Evolutionary conservation across 2,329 filamentous ascomycete species (phyloP).

Genomic region (Teratosphaeria nubilosa): DNA sequence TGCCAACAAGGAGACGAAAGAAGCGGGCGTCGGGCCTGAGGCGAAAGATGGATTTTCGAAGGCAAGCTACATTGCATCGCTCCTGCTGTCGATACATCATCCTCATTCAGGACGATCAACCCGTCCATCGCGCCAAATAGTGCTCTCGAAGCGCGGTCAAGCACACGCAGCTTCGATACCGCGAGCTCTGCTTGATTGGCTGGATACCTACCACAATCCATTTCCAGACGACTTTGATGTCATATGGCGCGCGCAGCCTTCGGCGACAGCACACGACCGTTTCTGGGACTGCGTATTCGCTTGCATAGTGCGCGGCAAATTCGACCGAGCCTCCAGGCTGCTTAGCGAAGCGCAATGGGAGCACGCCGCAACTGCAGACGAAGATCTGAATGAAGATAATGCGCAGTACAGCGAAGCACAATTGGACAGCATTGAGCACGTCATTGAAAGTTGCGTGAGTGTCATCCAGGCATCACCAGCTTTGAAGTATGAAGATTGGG

Average conservation of each 20-base stretch:
- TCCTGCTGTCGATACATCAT: constrained; percentile 73
- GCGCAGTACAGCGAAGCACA: constrained; percentile 62
- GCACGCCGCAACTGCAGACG: constrained; percentile 51
- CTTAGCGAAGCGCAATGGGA: constrained; percentile 70
- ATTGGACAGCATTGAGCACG: constrained; percentile 67
- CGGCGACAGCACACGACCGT: constrained; percentile 62
- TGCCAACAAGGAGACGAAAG: constrained; percentile 16
- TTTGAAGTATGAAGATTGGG: constrained; percentile 59
- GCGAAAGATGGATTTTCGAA: constrained; percentile 56
- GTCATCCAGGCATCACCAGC: constrained; percentile 67
- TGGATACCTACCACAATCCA: constrained; percentile 63
- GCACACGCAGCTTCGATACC: constrained; percentile 47
- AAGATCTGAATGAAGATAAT: constrained; percentile 50
- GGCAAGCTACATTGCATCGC: constrained; percentile 65
- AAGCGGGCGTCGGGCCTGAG: constrained; percentile 25
- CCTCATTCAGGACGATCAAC: constrained; percentile 31
- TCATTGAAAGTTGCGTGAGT: constrained; percentile 56
- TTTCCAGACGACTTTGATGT: constrained; percentile 57
- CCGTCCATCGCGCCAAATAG: background rate
- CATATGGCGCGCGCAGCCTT: constrained; percentile 55
- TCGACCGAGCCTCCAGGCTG: constrained; percentile 55
- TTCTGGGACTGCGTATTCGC: constrained; percentile 83
- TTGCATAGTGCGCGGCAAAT: constrained; percentile 63
- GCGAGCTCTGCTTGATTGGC: constrained; percentile 72
- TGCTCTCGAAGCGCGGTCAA: background rate